Conservation (phyloP, 805 yeast species). For the Lipomyces chichibuensis region DNA sequence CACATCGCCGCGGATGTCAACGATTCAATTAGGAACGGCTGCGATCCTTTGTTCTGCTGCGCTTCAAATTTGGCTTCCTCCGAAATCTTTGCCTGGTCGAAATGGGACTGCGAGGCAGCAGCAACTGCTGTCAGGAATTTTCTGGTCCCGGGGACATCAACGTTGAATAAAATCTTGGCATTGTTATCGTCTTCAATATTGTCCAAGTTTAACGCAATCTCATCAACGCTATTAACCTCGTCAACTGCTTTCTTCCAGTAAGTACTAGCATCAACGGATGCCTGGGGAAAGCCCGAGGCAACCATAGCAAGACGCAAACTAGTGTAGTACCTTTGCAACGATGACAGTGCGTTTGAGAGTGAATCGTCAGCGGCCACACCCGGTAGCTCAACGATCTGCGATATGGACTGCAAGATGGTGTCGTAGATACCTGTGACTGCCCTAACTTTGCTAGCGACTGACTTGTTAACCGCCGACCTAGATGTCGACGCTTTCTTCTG, state of each 20-base stretch:
- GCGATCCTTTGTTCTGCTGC: constrained; percentile 12
- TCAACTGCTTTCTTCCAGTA: constrained; percentile 31
- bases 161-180: constrained; percentile 16
- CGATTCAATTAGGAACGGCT: constrained; percentile 51
- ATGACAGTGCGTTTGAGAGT: constrained; percentile 57
- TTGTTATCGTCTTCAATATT: constrained; percentile 15
- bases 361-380: constrained; percentile 89
- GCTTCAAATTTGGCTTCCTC: constrained; percentile 10
- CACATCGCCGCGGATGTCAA: constrained; percentile 33
- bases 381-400: constrained; percentile 74
- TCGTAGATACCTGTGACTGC: constrained; percentile 55
- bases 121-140: constrained; percentile 20
- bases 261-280: constrained; percentile 29
- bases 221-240: constrained; percentile 27
- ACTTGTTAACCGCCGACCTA: constrained; percentile 4
- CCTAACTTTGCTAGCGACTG: constrained; percentile 21
- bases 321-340: constrained; percentile 54
- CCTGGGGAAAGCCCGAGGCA: constrained; percentile 19
- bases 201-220: constrained; percentile 23
- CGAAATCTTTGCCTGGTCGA: constrained; percentile 1
- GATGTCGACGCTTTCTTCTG: constrained; percentile 1
- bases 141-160: constrained; percentile 26
- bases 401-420: constrained; percentile 56
- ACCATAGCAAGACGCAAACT: constrained; percentile 36
- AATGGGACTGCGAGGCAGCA: constrained; percentile 21